phyloP scores from a whole-genome alignment of 371 early-diverging fungal genomes.

The Mucor sp. region DNA sequence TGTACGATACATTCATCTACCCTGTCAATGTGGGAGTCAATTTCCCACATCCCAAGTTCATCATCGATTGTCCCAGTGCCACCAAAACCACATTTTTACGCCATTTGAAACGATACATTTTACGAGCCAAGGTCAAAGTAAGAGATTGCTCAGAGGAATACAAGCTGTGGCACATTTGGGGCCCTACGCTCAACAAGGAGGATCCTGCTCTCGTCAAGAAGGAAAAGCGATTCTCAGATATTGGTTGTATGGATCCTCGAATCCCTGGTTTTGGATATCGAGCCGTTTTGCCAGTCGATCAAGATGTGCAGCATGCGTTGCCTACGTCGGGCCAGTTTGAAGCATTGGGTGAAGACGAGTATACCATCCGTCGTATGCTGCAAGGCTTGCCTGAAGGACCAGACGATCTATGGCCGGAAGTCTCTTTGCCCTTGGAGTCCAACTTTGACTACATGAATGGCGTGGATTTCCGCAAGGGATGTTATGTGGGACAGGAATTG shows the following conservation, averaged over 20 bases:
- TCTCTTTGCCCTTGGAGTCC: constrained; percentile 85
- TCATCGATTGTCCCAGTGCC: constrained; percentile 77
- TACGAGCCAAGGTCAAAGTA: constrained; percentile 78
- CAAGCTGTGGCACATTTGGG: constrained; percentile 66
- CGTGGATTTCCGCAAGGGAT: constrained; percentile 96
- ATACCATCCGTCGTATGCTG: constrained; percentile 77
- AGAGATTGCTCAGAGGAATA: constrained; percentile 66
- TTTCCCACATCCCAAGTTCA: constrained; percentile 68
- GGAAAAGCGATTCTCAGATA: constrained; percentile 42
- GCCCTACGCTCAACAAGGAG: constrained; percentile 35
- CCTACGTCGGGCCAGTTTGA: constrained; percentile 36
- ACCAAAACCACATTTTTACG: constrained; percentile 50
- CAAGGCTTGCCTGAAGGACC: constrained; percentile 90
- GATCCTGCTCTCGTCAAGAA: constrained; percentile 40
- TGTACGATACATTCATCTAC: constrained; percentile 91
- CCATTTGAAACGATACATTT: constrained; percentile 76
- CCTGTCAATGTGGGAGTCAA: constrained; percentile 64
- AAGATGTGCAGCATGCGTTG: constrained; percentile 28
- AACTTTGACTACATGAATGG: constrained; percentile 93
- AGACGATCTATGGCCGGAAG: constrained; percentile 74
- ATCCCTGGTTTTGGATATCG: constrained; percentile 64
- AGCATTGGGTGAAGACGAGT: constrained; percentile 56
- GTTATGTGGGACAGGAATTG: constrained; percentile 97
- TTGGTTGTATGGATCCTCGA: constrained; percentile 62
- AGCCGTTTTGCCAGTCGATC: constrained; percentile 40